Conservation (phyloP, 1,284 basidiomycete genomes). For the Wolfiporia cocos region DNA sequence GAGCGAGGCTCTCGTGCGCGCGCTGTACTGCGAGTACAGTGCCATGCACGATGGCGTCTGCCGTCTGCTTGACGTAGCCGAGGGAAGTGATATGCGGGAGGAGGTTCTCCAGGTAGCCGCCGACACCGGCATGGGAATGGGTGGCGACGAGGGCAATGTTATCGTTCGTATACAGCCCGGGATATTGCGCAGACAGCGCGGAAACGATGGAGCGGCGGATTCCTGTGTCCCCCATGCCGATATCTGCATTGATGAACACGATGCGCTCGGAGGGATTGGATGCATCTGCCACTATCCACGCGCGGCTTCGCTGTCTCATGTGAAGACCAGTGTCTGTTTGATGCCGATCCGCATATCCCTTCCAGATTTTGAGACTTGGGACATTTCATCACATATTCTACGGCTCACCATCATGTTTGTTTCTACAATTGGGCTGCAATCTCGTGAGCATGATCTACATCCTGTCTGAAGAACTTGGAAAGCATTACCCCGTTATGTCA, state of each 20-base stretch:
- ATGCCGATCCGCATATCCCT: conserved; percentile 68
- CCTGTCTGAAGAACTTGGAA: too few relatives aligned
- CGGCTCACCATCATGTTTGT: conserved; percentile 66
- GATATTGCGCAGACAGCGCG: conserved; percentile 47
- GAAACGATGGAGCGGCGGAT: conserved; percentile 66
- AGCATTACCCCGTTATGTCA: conserved; percentile 76
- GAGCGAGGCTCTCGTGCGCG: conserved; percentile 59
- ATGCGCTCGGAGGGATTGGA: conserved; percentile 50
- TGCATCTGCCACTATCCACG: conserved; percentile 69
- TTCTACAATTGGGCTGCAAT: conserved; percentile 63
- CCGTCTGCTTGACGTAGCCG: conserved; percentile 66
- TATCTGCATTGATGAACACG: conserved; percentile 76
- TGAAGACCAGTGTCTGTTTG: conserved; percentile 78
- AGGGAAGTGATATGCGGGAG: conserved; percentile 73
- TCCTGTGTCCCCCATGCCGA: conserved; percentile 77
- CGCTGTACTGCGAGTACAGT: conserved; percentile 63
- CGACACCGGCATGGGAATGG: conserved; percentile 75
- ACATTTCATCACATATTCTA: conserved; percentile 1
- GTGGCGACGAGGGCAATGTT: conserved; percentile 80
- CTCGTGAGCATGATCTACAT: too few relatives aligned
- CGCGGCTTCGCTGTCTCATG: conserved; percentile 74
- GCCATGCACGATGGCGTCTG: conserved; percentile 65
- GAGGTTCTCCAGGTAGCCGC: conserved; percentile 73
- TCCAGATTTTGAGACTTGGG: conserved; percentile 2
- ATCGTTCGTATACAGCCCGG: conserved; percentile 58